Evolutionary conservation across 495 filamentous ascomycete species (phyloP), one percentile per base, ranked within the genome.

Genomic region (Clohesyomyces aquaticus): DNA sequence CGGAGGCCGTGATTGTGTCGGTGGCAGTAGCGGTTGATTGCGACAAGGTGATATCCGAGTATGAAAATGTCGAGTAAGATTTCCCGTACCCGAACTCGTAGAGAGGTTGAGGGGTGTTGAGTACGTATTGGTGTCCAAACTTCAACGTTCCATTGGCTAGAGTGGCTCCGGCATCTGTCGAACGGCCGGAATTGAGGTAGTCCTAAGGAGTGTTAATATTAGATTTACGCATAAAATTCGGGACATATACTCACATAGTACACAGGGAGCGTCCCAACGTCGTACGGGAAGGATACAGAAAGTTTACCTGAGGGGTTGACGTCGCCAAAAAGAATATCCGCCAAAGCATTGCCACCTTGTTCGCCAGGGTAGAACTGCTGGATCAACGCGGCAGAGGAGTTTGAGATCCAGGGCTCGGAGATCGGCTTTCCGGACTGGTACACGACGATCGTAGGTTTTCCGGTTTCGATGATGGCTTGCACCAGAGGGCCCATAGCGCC

Each of bases 1-100:
- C 79, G 1, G 66, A 60, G 1, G 79, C 80, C 4, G 60, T 77
- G 8, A 80, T 68, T 0, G 25, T 80, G 78, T 74, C 73, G 1
- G 29, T 72, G 21, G 77, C 71, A 25, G 90, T 74, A 0, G 81
- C 78, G 0, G 86, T 51, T 63, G 74, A 18, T 61, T 68, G 61
- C 72, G 80, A 73, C 49, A 87, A 77, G 0, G 76, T 79, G 18
- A 89, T 82, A 21, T 84, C 76, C 12, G 84, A 83, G 71, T 90
- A 91, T 28, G 79, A 74, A 71, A 95, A 95, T 4, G 79, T 85
- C 0, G 91, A 90, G 74, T 94, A 95, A 0, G 87, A 90, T 10
- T 67, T 58, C 0, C 87, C 88, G 65, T 85, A 86, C 14, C 88
- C 87, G 68, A 90, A 91, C 50, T 83, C 81, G 50, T 88, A 89